Evolutionary conservation across 2,329 filamentous ascomycete species (phyloP), one percentile per base, ranked within the genome.

Genomic region (Sporothrix brasiliensis): DNA sequence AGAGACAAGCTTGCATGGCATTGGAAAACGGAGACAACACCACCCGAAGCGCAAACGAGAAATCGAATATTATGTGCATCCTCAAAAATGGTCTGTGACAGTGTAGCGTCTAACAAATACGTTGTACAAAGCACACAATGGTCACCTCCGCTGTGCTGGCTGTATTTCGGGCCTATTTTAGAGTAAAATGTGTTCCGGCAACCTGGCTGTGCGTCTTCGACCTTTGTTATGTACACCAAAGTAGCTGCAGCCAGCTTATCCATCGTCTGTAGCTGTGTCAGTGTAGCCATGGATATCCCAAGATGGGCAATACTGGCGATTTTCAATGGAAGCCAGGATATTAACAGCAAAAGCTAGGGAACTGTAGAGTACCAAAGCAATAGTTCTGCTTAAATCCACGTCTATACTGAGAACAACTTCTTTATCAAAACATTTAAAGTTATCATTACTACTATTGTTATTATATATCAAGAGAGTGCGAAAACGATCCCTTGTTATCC

Each of bases 121-220:
- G 21, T 11, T 16, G 24, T 2, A 27, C 24, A 19, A 2, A 6
- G 24, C 11, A 54, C n/a, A 54, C 52, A 11, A 44, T 4, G 13
- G 58, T 47, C 5, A 16, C n/a, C 4, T 39, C 27, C 13, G 58
- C n/a, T 63, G 4, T 19, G 58, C 14, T 63, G 58, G 58, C 58
- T 27, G 58, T 6, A 19, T 47, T 47, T 63, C 58, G 58, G 56
- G 58, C 58, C 58, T 61, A 24, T 63, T 63, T 61, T 47, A 47
- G 39, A 63, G 39, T 63, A 41, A 19, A 19, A 16, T 21, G 39
- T 47, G 58, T 11, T 47, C 39, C 58, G 34, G 13, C 39, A 19
- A 47, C 11, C n/a, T 47, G 58, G 39, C 21, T 47, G 41, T 47
- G 41, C 5, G 19, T 19, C 2, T 24, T 24, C 24, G 56, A 24